These are phyloP conservation scores for Salvia rosmarinus DNA, from an alignment of 257 asterid species.

Conservation along the genomic window DNA sequence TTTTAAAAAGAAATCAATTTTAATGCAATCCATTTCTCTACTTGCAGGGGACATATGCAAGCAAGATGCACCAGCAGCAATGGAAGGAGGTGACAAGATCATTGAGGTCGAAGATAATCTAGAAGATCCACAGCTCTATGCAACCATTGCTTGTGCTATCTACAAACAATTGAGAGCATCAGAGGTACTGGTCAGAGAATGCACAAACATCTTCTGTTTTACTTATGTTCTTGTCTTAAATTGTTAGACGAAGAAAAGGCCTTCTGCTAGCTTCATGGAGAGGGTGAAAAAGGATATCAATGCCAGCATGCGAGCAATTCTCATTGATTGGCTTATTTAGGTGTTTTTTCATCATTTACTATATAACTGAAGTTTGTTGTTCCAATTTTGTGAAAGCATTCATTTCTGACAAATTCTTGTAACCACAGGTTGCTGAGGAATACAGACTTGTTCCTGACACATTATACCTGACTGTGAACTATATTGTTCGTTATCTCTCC, in stretches of 20 bases:
- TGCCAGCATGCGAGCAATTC: constrained; percentile 60
- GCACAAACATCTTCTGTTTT: neutral
- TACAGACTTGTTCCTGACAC: constrained; percentile 94
- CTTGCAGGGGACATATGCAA: constrained; percentile 62
- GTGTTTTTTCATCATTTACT: constrained; percentile 37
- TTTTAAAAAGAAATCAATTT: neutral
- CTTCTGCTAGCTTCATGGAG: constrained; percentile 61
- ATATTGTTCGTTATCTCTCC: constrained; percentile 92
- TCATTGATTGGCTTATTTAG: constrained; percentile 89
- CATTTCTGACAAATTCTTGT: constrained; percentile 9
- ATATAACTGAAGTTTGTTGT: neutral
- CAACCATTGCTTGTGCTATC: constrained; percentile 88
- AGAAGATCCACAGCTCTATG: constrained; percentile 84
- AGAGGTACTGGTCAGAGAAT: constrained; percentile 50
- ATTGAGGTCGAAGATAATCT: constrained; percentile 64
- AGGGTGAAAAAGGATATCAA: constrained; percentile 57
- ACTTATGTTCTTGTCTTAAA: constrained; percentile 7
- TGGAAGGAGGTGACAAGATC: constrained; percentile 47
- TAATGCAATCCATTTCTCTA: constrained; percentile 7
- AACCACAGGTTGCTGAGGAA: constrained; percentile 81
- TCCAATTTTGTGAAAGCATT: constrained; percentile 2
- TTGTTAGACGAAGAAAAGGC: constrained; percentile 69
- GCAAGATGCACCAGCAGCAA: constrained; percentile 58
- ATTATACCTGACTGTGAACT: constrained; percentile 80
- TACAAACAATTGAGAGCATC: constrained; percentile 89